Conservation (phyloP, 257 asterid genomes). For the Rhazya stricta region DNA sequence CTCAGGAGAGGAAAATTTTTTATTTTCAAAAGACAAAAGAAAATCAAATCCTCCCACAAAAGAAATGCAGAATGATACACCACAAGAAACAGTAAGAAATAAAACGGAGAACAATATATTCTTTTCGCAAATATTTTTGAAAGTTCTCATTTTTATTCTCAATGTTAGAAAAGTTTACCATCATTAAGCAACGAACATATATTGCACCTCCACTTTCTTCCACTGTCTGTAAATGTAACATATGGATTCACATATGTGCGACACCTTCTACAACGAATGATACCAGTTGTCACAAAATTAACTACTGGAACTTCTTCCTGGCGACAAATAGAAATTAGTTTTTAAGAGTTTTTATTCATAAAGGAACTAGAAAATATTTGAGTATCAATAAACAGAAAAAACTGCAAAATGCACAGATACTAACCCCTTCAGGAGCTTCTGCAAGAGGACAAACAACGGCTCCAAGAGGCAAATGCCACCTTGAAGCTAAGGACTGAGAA, state of each 20-base stretch:
- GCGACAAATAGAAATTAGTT: conserved; percentile 18
- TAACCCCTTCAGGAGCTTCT: conserved; percentile 81
- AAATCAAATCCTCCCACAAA: neutral
- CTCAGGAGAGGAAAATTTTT: conserved; percentile 26
- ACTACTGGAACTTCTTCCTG: conserved; percentile 94
- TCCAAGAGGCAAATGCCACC: conserved; percentile 95
- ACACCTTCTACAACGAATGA: conserved; percentile 87
- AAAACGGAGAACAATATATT: neutral
- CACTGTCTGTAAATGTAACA: conserved; percentile 70
- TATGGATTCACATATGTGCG: conserved; percentile 85
- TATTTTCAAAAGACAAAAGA: neutral
- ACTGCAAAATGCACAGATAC: conserved; percentile 22
- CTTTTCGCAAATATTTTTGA: neutral
- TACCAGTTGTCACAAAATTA: conserved; percentile 74
- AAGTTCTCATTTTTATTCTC: conserved; percentile 8
- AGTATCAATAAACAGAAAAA: conserved; percentile 11
- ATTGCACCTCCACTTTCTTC: conserved; percentile 95
- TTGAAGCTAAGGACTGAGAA: conserved; percentile 83
- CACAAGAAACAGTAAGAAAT: too few species aligned
- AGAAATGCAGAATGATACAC: neutral
- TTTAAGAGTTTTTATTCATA: conserved; percentile 3
- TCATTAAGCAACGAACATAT: conserved; percentile 77
- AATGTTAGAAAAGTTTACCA: conserved; percentile 35
- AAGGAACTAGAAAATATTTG: neutral
- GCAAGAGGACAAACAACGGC: conserved; percentile 96